A percentile compares a stretch with the other conserved stretches of the same genome.
These are phyloP conservation scores for Globisporangium polare DNA, from an alignment of 352 stramenopile genomes.

Conservation along the genomic window DNA sequence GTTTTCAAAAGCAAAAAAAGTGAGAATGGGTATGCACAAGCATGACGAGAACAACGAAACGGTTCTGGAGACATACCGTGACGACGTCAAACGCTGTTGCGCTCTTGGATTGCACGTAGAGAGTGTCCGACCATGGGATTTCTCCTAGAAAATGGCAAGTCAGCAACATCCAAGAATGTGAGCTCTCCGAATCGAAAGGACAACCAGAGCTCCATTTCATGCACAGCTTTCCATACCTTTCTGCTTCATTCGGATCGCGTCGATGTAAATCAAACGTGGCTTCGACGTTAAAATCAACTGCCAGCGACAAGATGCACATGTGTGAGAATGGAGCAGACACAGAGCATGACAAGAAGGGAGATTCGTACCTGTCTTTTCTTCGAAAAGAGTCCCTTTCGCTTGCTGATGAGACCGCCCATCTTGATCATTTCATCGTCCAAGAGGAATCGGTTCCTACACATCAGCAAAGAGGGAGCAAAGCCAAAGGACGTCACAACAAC, in stretches of 20 bases:
- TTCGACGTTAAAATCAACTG: conserved; percentile 83
- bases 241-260: conserved; percentile 88
- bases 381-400: conserved; percentile 85
- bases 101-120: conserved; percentile 87
- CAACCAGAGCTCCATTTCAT: not conserved
- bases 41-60: too few species aligned
- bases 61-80: conserved; percentile 43
- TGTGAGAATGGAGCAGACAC: not conserved
- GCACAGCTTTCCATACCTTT: conserved; percentile 32
- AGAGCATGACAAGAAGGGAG: not conserved
- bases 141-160: conserved; percentile 29
- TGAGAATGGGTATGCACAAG: too few species aligned
- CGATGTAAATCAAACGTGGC: conserved; percentile 88
- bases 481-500: not conserved
- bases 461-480: not conserved
- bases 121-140: conserved; percentile 81
- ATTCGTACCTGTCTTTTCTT: conserved; percentile 72
- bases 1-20: too few species aligned
- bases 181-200: not conserved
- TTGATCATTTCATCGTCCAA: conserved; percentile 87
- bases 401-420: conserved; percentile 83
- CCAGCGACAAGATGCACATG: not conserved
- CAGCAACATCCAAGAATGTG: not conserved
- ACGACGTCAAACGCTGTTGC: conserved; percentile 83
- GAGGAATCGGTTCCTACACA: conserved; percentile 68